Base-by-base conservation (phyloP, 2,329 filamentous ascomycete genomes). In the Stromatinia cepivora region DNA sequence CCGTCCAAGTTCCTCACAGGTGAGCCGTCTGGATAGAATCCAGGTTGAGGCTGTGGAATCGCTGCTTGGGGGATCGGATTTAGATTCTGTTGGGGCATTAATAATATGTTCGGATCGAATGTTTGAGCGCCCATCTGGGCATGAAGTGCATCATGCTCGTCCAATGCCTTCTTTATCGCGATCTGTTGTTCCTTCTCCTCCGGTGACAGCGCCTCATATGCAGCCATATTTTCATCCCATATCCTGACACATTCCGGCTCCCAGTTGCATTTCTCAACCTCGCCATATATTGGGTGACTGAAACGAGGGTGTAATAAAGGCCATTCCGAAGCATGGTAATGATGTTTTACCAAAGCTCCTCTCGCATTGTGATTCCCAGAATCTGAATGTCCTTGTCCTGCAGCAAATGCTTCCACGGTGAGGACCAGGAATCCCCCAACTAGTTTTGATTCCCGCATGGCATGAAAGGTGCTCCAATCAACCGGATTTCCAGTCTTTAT, bases 321-420 rank as follows among this genome's bases (percentile, higher is more conserved):
- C 90, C 90, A 92, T 70, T 87, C 86, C 1, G 89, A 92, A 0
- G 90, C 90, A 77, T 92, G 90, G 75, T 91, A 92, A 78, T 92
- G 89, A 76, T 92, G 90, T 78, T 88, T 90, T 34, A 92, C 89
- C 1, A 92, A 81, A 1, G 90, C 90, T 28, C 84, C 84, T 64
- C 88, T 83, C 1, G 88, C 84, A 65, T 89, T 84, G 78, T 92
- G 90, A 75, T 89, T 91, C 20, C 89, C 89, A 0, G 88, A 90
- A 76, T 92, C 86, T 0, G 89, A 92, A 78, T 92, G 90, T 17
- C 90, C 90, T 77, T 92, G 89, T 17, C 89, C 89, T 0, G 89
- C 90, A 20, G 89, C 90, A 73, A 92, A 92, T 0, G 89, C 89
- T 78, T 92, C 89, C 6, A 92, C 88, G 2, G 88, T 88, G 20